These are phyloP conservation scores for Penicillium sp. DNA, from an alignment of 2,329 filamentous ascomycete species.

Conservation along the genomic window DNA sequence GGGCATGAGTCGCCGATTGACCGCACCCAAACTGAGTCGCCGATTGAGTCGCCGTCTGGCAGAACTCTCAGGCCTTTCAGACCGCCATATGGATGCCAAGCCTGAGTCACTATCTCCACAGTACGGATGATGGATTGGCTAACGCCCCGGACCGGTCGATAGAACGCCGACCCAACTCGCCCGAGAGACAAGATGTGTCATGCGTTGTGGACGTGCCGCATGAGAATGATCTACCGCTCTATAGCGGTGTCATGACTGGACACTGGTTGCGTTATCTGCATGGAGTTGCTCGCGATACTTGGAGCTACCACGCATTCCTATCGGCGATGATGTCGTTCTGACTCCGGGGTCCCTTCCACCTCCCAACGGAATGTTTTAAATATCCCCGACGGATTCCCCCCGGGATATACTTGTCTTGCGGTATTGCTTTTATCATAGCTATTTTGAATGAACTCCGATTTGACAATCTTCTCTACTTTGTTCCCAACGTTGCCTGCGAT, in stretches of 20 bases:
- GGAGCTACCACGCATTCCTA: constrained; percentile 16
- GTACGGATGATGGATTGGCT: background rate
- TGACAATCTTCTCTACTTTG: background rate
- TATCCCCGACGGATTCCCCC: background rate
- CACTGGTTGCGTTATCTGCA: constrained; percentile 26
- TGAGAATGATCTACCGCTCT: constrained; percentile 1
- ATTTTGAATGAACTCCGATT: constrained; percentile 14
- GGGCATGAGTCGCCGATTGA: constrained; percentile 18
- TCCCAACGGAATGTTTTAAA: constrained; percentile 2
- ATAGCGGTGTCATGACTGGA: constrained; percentile 21
- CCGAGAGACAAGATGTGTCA: constrained; percentile 9
- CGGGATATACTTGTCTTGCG: constrained; percentile 9
- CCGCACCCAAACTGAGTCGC: background rate
- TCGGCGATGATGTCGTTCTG: constrained; percentile 9
- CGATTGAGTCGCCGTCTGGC: constrained; percentile 1
- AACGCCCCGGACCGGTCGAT: background rate
- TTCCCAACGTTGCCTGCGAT: background rate
- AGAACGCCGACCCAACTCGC: constrained; percentile 6
- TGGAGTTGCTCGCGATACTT: constrained; percentile 13
- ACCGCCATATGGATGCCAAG: background rate
- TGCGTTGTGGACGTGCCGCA: background rate
- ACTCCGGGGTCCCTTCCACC: background rate
- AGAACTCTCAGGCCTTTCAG: background rate
- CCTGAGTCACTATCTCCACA: background rate
- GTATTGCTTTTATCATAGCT: constrained; percentile 18